These are phyloP conservation scores for Chrysosporium queenslandicum DNA, from an alignment of 2,329 filamentous ascomycete genomes.

Conservation along the genomic window DNA sequence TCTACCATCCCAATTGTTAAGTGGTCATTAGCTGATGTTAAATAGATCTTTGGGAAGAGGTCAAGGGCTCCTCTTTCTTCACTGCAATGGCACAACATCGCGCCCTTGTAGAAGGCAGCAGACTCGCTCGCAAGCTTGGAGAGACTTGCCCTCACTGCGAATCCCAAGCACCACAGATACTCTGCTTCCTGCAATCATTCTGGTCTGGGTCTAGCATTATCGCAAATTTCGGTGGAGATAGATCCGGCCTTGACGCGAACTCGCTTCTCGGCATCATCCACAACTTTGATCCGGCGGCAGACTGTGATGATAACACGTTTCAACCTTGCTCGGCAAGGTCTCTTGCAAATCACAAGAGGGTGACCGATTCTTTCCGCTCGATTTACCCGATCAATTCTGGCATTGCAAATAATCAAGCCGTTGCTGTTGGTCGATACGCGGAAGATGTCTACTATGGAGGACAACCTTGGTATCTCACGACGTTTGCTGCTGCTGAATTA, in stretches of 20 bases:
- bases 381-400: constrained; percentile 62
- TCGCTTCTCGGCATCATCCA: constrained; percentile 57
- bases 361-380: constrained; percentile 64
- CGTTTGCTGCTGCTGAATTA: constrained; percentile 65
- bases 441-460: constrained; percentile 67
- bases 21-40: constrained; percentile 9
- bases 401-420: constrained; percentile 49
- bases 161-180: constrained; percentile 56
- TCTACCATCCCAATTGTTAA: not conserved
- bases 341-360: constrained; percentile 64
- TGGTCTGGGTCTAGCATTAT: constrained; percentile 59
- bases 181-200: constrained; percentile 64
- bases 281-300: constrained; percentile 56
- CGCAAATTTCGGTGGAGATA: constrained; percentile 56
- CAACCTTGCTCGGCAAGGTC: constrained; percentile 61
- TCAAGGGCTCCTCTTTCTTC: constrained; percentile 66
- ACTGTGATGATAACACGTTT: constrained; percentile 61
- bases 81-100: constrained; percentile 60
- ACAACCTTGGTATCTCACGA: constrained; percentile 71
- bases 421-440: constrained; percentile 56
- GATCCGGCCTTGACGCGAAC: constrained; percentile 63
- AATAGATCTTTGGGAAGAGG: constrained; percentile 65
- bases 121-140: constrained; percentile 55
- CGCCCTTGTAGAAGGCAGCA: constrained; percentile 48
- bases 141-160: constrained; percentile 51